Base-by-base conservation (phyloP, 2,329 filamentous ascomycete genomes). In the Colletotrichum trifolii region DNA sequence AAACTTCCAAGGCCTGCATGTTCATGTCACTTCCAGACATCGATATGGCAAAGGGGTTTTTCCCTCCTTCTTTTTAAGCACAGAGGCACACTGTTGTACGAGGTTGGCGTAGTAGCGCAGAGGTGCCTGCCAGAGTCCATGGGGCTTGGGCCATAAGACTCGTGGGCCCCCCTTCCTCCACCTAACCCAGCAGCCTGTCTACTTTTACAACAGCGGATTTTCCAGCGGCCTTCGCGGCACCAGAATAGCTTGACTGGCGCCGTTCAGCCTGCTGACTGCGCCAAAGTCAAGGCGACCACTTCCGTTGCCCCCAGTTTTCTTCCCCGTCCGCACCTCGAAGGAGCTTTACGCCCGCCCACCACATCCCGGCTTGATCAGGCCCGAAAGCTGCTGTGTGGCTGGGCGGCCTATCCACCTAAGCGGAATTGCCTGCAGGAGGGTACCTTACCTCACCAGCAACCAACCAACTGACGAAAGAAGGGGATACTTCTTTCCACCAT, bases 191-290 rank as follows among this genome's bases (percentile, higher is more conserved):
- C 33, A 39, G 54, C 15, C 15, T 9, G 43, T 17, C 17, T 10
- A 17, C 8, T n/a, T 3, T 15, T 8, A 8, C 43, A 17, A 15
- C 48, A 17, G 53, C 15, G 35, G 47, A 12, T 15, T 63, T 63
- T 63, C 47, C 58, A 66, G 63, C 59, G 58, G 63, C 40, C 59
- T 42, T 36, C 47, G 53, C 40, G 52, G 47, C 53, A 53, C 36
- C 50, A 15, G 33, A 45, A 15, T 47, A 63, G 50, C 45, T 46
- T 39, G 39, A 54, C 34, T 12, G 25, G 42, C 50, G 52, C 46
- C 57, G 56, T 52, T 62, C 40, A 62, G 36, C 33, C 55, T 40
- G 56, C 48, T 59, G 56, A 53, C 39, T 38, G 45, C 17, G 36
- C 43, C 17, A 36, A 35, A 42, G 42, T 43, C 40, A 53, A 47